Percentiles rank a stretch among this genome's conserved stretches.
These are phyloP conservation scores for Coemansia sp. DNA, from an alignment of 192 early-diverging fungal genomes.

Conservation along the genomic window DNA sequence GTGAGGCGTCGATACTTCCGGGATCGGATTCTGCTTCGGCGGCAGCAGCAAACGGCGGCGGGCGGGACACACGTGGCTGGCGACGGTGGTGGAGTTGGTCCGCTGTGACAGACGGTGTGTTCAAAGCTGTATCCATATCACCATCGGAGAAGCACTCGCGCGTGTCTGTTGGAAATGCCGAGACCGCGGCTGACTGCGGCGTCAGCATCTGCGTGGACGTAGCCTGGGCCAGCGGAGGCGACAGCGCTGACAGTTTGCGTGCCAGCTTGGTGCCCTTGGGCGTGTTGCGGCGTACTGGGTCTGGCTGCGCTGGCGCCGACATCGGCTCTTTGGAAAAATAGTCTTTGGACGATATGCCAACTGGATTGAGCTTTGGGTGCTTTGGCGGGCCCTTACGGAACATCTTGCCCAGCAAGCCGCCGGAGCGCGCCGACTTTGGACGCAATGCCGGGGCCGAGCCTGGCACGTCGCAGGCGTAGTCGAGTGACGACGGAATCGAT, in stretches of 20 bases:
- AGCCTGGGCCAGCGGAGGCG: constrained; percentile 9
- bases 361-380: constrained; percentile 42
- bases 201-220: constrained; percentile 18
- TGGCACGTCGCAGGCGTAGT: background rate
- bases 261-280: constrained; percentile 22
- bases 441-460: background rate
- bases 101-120: constrained; percentile 6
- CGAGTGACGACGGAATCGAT: constrained; percentile 1
- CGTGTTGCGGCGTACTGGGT: background rate
- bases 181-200: constrained; percentile 13
- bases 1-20: background rate
- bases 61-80: background rate
- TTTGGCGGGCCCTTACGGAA: constrained; percentile 45
- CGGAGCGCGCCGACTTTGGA: constrained; percentile 9
- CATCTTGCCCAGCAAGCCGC: constrained; percentile 44
- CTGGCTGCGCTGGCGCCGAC: constrained; percentile 4
- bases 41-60: background rate
- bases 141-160: constrained; percentile 17
- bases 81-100: constrained; percentile 3
- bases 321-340: constrained; percentile 30
- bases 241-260: constrained; percentile 25
- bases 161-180: constrained; percentile 11
- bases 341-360: constrained; percentile 50
- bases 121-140: background rate
- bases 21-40: background rate